Base-by-base conservation (phyloP, 1,139 yeast species). In the Geotrichum klebahnii region DNA sequence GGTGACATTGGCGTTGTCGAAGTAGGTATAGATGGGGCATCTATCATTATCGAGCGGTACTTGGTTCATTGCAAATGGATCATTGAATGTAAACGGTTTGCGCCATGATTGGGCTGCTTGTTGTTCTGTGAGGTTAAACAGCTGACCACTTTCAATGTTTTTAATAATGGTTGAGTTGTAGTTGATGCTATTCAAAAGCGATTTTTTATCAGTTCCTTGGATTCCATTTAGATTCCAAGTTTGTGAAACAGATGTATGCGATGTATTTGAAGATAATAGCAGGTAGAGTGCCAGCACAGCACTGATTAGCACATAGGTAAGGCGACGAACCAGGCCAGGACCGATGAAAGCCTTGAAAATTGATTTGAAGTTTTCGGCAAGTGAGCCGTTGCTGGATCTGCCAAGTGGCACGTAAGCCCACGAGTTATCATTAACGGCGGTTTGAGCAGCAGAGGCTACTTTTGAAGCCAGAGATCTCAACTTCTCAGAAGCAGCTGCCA, bases 1-100 rank as follows among this genome's bases (percentile, higher is more conserved):
- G 14, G 12, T 44, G 12, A 20, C 17, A 23, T 40, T 12, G 5
- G 48, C 50, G n/a, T n/a, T n/a, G 46, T 57, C 62, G 47, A 52
- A 61, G 52, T 54, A 64, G 1, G 66, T 60, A 54, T 56, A 56
- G 5, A 61, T 56, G 8, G 50, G 57, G 39, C 59, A 54, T 26
- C 64, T 40, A 19, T 51, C 42, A 9, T 48, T 44, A 8, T 52
- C 46, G 14, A 50, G 54, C 2, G 60, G 65, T 29, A 54, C 44
- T 46, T 48, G 39, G 10, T 10, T 28, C 34, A 36, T 43, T 28
- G 55, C 24, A 38, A 23, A 39, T 5, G 52, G 52, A 31, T 48
- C 37, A 31, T 50, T 28, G 35, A 50, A 50, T 4, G 42, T 35
- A 28, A 48, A 47, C 2, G 59, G 59, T 17, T 50, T 32, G 20